Evolutionary conservation across 2,329 filamentous ascomycete species (phyloP), one percentile per base, ranked within the genome.

Genomic region (Hypoxylon sp.): DNA sequence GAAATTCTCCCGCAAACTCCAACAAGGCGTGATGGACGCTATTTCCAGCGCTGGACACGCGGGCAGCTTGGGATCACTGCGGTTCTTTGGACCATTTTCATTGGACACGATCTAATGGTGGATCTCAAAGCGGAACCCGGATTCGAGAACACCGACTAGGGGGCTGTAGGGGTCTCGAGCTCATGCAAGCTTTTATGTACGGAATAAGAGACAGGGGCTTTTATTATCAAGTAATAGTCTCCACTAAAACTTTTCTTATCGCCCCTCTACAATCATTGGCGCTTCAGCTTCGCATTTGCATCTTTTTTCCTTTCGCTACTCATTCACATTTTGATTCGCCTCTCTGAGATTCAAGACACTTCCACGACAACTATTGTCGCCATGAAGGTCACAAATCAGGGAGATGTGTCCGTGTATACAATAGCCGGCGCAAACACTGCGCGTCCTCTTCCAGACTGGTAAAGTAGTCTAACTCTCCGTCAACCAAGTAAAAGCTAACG

Each of bases 351-450:
- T 50, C 18, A 5, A 28, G 16, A 40, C 57, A 8, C 33, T 51
- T 51, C 24, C 4, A 45, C 28, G 49, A 32, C 42, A 46, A 46
- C 42, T 26, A 33, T 32, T 33, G 36, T 48, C 69, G 68, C 70
- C 64, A 95, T 95, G 92, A 93, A 93, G 83, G 87, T 94, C 78
- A 90, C 91, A 26, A 93, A 93, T 73, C 89, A 92, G 70, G 92
- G 93, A 67, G 86, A 90, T 45, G 91, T 97, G 64, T 92, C 92
- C 61, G 94, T 97, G 1, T 99, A 99, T 77, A 98, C 96, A 57
- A 92, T 99, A 74, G 93, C 95, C 36, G 96, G 96, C 70, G 93
- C 93, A 32, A 93, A 93, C 33, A 95, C 93, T 16, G 91, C 93
- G 5, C 88, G 95, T 24, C 92, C 93, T 18, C 85, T 99, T 28